These are phyloP conservation scores for Rhizophagus clarus DNA, from an alignment of 192 early-diverging fungal species.

Conservation along the genomic window DNA sequence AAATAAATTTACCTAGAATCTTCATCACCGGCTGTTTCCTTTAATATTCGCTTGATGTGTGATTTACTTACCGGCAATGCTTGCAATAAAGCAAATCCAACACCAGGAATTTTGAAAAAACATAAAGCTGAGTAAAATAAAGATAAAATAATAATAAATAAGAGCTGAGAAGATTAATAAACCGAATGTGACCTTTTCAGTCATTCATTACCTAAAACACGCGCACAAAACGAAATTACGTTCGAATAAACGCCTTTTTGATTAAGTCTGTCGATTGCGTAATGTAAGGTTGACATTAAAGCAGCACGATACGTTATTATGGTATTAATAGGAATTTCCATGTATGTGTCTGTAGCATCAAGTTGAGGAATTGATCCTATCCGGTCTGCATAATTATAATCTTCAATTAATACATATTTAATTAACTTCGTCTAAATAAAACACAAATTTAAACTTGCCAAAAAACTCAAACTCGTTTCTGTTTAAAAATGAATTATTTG, in stretches of 20 bases:
- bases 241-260: slow-evolving; percentile 47
- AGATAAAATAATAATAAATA: slow-evolving; percentile 16
- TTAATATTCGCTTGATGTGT: slow-evolving; percentile 43
- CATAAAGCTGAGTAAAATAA: slow-evolving; percentile 37
- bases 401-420: neutral
- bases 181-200: neutral
- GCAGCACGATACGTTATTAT: slow-evolving; percentile 24
- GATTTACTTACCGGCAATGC: slow-evolving; percentile 45
- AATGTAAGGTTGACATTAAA: slow-evolving; percentile 15
- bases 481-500: neutral
- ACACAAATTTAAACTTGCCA: slow-evolving; percentile 8
- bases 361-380: slow-evolving; percentile 14
- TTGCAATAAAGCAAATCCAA: slow-evolving; percentile 46
- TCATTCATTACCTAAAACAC: slow-evolving; percentile 41
- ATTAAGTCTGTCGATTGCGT: slow-evolving; percentile 25
- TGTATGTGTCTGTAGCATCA: neutral
- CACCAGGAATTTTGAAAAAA: slow-evolving; percentile 54
- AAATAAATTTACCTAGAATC: slow-evolving; percentile 10
- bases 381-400: neutral
- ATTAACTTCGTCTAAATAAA: neutral
- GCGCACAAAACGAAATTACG: slow-evolving; percentile 53
- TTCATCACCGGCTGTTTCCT: slow-evolving; percentile 35
- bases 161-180: neutral
- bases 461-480: slow-evolving; percentile 23
- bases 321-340: slow-evolving; percentile 9